phyloP scores from a whole-genome alignment of 2,329 filamentous ascomycete species.

The Phaeophleospora eucalypticola region DNA sequence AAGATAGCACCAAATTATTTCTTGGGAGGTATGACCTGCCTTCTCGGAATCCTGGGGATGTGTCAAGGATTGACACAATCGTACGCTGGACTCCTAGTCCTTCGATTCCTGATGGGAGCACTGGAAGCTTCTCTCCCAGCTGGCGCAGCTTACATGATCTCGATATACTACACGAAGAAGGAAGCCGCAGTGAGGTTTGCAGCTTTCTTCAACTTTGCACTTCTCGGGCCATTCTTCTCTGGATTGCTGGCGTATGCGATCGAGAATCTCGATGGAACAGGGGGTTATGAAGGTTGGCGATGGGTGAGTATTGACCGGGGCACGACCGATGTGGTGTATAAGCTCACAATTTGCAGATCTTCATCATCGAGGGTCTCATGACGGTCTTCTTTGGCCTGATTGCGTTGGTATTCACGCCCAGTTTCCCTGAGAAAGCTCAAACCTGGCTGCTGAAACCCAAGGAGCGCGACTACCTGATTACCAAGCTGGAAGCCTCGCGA shows the following conservation, averaged over 20 bases:
- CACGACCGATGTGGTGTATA: no score
- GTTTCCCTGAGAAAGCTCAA: conserved; percentile 11
- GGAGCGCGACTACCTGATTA: conserved; percentile 7
- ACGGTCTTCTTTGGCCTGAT: conserved; percentile 12
- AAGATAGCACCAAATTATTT: conserved; percentile 10
- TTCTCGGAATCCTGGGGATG: conserved; percentile 11
- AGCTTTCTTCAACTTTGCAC: conserved; percentile 11
- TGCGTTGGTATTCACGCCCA: conserved; percentile 7
- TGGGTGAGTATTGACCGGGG: conserved; percentile 2
- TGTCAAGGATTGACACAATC: conserved; percentile 9
- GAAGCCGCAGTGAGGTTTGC: conserved; percentile 32
- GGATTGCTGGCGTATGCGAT: conserved; percentile 11
- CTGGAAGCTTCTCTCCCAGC: conserved; percentile 7
- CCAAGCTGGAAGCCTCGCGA: conserved; percentile 6
- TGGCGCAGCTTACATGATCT: conserved; percentile 12
- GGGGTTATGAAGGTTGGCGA: conserved; percentile 10
- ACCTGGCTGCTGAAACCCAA: conserved; percentile 7
- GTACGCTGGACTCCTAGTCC: conserved; percentile 5
- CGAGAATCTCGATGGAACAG: conserved; percentile 7
- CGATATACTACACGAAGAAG: conserved; percentile 42
- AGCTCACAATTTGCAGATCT: conserved; percentile 6
- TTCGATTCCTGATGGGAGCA: conserved; percentile 8
- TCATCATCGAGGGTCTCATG: conserved; percentile 13
- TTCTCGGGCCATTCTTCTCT: conserved; percentile 10
- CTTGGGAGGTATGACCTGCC: conserved; percentile 11